phyloP scores from a whole-genome alignment of 1,284 basidiomycete genomes.

The Phellinidium pouzarii region DNA sequence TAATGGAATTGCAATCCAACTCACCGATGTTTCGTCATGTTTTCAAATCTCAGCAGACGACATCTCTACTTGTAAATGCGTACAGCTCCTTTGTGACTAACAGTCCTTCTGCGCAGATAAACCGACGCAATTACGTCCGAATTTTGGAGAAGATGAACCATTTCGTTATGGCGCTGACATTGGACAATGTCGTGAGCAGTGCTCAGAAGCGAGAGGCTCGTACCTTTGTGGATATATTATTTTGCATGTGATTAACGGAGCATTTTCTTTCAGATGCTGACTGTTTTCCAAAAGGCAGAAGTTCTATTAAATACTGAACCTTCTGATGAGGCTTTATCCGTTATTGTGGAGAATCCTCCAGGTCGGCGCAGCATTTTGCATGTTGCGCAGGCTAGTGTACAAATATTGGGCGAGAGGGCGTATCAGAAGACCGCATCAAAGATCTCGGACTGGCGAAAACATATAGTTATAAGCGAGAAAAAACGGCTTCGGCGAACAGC shows the following conservation, averaged over 20 bases:
- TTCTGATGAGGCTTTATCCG: neutral
- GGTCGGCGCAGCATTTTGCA: neutral
- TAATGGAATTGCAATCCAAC: conserved; percentile 57
- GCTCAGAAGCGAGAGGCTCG: conserved; percentile 62
- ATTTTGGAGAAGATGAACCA: conserved; percentile 64
- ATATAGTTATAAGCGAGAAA: conserved; percentile 55
- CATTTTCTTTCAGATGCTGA: conserved; percentile 41
- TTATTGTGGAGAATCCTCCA: neutral
- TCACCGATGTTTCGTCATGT: conserved; percentile 59
- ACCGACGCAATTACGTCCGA: conserved; percentile 41
- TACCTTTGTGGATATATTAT: conserved; percentile 4
- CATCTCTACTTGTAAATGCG: conserved; percentile 56
- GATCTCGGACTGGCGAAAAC: conserved; percentile 65
- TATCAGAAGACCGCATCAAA: conserved; percentile 39
- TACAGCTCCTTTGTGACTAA: conserved; percentile 49
- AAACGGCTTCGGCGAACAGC: conserved; percentile 64
- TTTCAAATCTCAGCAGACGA: conserved; percentile 64
- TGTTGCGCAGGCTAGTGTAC: conserved; percentile 11
- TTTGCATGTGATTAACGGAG: neutral
- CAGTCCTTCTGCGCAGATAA: conserved; percentile 31
- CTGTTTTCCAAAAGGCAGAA: conserved; percentile 49
- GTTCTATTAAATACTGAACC: conserved; percentile 38
- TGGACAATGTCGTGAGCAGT: conserved; percentile 51
- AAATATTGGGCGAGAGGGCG: conserved; percentile 20
- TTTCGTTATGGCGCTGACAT: conserved; percentile 55